Evolutionary conservation across 2,329 filamentous ascomycete species (phyloP), one percentile per base, ranked within the genome.

Genomic region (Penicillium sp.): DNA sequence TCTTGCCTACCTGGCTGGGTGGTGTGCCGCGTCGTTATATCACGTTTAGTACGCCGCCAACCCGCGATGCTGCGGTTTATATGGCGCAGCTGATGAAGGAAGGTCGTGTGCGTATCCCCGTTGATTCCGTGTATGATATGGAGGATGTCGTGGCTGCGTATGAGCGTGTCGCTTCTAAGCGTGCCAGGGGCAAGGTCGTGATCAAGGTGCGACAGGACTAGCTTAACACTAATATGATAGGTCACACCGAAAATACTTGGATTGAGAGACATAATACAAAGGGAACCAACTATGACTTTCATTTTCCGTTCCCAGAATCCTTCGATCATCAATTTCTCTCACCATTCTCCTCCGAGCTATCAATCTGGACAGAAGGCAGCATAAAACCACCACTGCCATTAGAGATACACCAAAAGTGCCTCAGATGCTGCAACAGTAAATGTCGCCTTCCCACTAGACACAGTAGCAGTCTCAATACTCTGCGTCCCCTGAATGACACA

Each of bases 371-470:
- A 31, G 7, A 31, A 31, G 31, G 31, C 31, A 31, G 31, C n/a
- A 5, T n/a, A 4, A 17, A 39, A 41, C 6, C 37, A 2, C 14
- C 25, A 14, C 22, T 38, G 12, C 25, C 37, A 28, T 47, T 28
- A 69, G 34, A 84, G 60, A 68, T 82, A 81, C 25, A 84, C 74
- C 50, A 84, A 58, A 57, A 84, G 66, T 5, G 81, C 82, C 67
- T 84, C 82, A 6, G 78, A 79, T 5, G 81, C 82, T 20, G 69
- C 70, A 22, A 84, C 57, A 1, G 70, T 73, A 54, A 82, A 78
- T 0, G 73, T 79, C 1, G 72, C 78, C 43, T 73, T 38, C 55
- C 74, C 71, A 76, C 45, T 64, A 35, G 50, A 56, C 39, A 65
- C 65, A 7, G 50, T 60, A 12, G 20, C 62, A 7, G 52, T 67